Conservation (phyloP, 129 eudicot species). For the Calendula officinalis region DNA sequence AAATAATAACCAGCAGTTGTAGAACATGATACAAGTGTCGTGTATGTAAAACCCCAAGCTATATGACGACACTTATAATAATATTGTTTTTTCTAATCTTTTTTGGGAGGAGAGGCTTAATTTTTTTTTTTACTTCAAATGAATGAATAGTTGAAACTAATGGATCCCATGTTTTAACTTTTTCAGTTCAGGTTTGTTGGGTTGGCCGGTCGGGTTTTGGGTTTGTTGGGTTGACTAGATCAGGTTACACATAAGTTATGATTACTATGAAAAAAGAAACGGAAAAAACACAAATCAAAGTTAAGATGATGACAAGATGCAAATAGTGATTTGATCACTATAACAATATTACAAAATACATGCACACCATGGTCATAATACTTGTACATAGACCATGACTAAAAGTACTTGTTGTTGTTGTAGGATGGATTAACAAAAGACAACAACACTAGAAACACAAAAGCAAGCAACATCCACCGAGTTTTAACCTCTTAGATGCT, state of each 20-base stretch:
- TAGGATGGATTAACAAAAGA: constrained; percentile 28
- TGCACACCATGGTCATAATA: constrained; percentile 4
- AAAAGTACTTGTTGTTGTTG: constrained; percentile 17
- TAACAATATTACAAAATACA: constrained; percentile 11
- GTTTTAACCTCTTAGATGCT: constrained; percentile 31
- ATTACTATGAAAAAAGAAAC: neutral
- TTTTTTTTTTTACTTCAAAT: no score
- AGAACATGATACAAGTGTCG: neutral
- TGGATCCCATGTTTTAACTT: no score
- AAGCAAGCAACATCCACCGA: constrained; percentile 25
- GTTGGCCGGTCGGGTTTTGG: no score
- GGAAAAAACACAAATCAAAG: neutral
- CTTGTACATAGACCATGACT: constrained; percentile 30
- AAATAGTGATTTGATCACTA: constrained; percentile 17
- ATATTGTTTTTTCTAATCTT: no score
- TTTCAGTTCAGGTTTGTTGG: no score
- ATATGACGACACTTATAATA: no score
- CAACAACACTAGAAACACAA: constrained; percentile 1
- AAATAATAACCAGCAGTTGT: neutral
- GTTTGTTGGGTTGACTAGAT: no score
- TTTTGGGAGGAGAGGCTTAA: no score
- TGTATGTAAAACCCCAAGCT: neutral
- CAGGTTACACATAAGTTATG: no score
- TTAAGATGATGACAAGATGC: neutral
- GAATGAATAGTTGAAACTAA: no score